A percentile compares a stretch with the other conserved stretches of the same genome.
Conservation (phyloP, 2,329 filamentous ascomycete genomes). For the Penicillium sclerotigenum region DNA sequence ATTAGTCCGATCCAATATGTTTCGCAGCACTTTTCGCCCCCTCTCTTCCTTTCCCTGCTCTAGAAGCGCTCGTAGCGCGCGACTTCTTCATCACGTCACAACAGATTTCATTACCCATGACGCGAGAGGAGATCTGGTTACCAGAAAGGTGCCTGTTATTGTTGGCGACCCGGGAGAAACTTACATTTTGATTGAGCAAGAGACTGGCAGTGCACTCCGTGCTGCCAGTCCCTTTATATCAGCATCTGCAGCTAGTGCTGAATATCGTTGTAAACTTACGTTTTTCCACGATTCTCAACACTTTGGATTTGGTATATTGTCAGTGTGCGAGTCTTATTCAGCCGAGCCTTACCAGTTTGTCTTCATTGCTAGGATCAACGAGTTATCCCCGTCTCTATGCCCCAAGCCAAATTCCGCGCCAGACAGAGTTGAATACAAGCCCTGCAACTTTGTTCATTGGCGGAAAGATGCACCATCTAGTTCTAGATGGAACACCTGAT, state of each 20-base stretch:
- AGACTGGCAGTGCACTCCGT: slow-evolving; percentile 18
- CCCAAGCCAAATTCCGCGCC: slow-evolving; percentile 17
- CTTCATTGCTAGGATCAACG: slow-evolving; percentile 12
- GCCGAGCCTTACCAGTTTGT: neutral
- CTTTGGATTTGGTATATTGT: slow-evolving; percentile 23
- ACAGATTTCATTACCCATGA: slow-evolving; percentile 22
- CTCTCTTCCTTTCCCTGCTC: slow-evolving; percentile 3
- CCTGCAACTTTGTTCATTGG: slow-evolving; percentile 23
- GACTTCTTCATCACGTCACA: slow-evolving; percentile 23
- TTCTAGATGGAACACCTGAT: slow-evolving; percentile 26
- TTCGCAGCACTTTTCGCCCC: slow-evolving; percentile 13
- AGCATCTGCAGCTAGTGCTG: slow-evolving; percentile 2
- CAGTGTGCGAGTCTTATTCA: neutral
- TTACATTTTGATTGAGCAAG: slow-evolving; percentile 23
- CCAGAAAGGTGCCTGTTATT: slow-evolving; percentile 22
- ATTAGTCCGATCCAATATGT: slow-evolving; percentile 9
- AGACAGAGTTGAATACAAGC: slow-evolving; percentile 24
- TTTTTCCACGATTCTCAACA: slow-evolving; percentile 29
- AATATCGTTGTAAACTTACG: slow-evolving; percentile 24
- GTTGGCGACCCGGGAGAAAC: slow-evolving; percentile 23
- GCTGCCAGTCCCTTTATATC: slow-evolving; percentile 13
- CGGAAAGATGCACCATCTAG: slow-evolving; percentile 28
- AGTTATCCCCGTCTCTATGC: slow-evolving; percentile 26
- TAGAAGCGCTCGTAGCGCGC: slow-evolving; percentile 8
- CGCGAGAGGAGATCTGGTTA: slow-evolving; percentile 16